Evolutionary conservation across 225 moss, liverwort and hornwort species (phyloP).

Genomic region (Polytrichum commune): DNA sequence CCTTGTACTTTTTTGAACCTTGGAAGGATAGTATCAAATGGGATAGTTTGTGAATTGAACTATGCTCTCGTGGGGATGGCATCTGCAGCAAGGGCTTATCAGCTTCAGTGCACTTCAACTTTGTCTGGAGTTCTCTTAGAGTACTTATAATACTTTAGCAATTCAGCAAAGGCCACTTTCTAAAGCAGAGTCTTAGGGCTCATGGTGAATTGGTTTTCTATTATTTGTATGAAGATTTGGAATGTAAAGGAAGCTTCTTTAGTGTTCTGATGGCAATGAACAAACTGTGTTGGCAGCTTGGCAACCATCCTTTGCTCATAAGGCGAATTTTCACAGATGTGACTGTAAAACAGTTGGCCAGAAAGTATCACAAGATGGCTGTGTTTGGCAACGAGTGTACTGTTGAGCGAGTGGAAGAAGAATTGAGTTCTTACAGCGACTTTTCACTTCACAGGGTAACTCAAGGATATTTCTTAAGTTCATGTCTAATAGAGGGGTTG

Average conservation of each 20-base stretch:
- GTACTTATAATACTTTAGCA: too few species aligned
- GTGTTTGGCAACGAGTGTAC: slow-evolving; percentile 93
- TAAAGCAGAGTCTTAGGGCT: too few species aligned
- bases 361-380: slow-evolving; percentile 69
- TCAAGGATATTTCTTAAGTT: neutral
- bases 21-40: too few species aligned
- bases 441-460: slow-evolving; percentile 70
- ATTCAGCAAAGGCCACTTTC: too few species aligned
- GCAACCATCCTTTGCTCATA: slow-evolving; percentile 84
- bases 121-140: too few species aligned
- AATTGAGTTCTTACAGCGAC: slow-evolving; percentile 83
- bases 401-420: slow-evolving; percentile 81
- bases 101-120: too few species aligned
- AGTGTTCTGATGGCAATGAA: neutral
- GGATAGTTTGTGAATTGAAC: too few species aligned
- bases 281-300: slow-evolving; percentile 41
- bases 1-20: too few species aligned
- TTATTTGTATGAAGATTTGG: neutral
- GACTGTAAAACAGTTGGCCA: slow-evolving; percentile 62
- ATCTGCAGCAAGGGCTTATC: too few species aligned
- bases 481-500: too few species aligned
- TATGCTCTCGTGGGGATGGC: too few species aligned
- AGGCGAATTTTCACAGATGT: slow-evolving; percentile 79
- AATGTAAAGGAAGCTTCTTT: neutral
- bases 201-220: neutral